phyloP scores from a whole-genome alignment of 306 rosid species.

The Rosa lucieae region DNA sequence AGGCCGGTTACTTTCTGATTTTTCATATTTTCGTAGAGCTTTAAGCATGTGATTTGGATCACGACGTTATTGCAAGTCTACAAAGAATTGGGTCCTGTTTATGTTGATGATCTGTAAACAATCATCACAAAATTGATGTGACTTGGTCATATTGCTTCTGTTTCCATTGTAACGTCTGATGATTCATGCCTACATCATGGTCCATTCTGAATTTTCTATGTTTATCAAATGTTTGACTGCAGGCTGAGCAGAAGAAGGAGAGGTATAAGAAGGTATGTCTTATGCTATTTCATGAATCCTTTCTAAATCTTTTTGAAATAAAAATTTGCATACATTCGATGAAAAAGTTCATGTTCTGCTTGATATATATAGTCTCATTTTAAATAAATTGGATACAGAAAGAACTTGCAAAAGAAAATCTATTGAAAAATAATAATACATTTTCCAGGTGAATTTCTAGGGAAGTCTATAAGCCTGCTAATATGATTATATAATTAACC shows the following conservation, averaged over 20 bases:
- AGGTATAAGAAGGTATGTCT: constrained; percentile 60
- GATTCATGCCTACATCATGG: constrained; percentile 16
- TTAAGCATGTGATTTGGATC: neutral
- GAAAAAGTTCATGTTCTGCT: neutral
- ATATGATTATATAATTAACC: neutral
- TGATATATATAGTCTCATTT: neutral
- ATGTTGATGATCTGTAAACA: neutral
- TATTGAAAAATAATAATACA: neutral
- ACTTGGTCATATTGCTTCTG: neutral
- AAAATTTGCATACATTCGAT: neutral
- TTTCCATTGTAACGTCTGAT: neutral
- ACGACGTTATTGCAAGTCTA: neutral
- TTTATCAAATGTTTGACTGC: constrained; percentile 39
- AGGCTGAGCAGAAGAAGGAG: constrained; percentile 60
- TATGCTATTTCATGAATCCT: neutral
- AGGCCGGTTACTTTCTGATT: neutral
- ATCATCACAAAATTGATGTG: neutral
- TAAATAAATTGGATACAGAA: neutral
- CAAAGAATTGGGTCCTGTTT: constrained; percentile 8
- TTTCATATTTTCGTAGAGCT: neutral
- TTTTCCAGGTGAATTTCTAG: neutral
- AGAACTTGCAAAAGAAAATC: neutral
- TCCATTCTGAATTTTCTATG: constrained; percentile 30
- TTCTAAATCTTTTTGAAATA: neutral
- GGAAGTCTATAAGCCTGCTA: neutral